Percentiles rank a stretch among this genome's conserved stretches.
Conservation (phyloP, 2,329 filamentous ascomycete species). For the Fusarium dlaminii region DNA sequence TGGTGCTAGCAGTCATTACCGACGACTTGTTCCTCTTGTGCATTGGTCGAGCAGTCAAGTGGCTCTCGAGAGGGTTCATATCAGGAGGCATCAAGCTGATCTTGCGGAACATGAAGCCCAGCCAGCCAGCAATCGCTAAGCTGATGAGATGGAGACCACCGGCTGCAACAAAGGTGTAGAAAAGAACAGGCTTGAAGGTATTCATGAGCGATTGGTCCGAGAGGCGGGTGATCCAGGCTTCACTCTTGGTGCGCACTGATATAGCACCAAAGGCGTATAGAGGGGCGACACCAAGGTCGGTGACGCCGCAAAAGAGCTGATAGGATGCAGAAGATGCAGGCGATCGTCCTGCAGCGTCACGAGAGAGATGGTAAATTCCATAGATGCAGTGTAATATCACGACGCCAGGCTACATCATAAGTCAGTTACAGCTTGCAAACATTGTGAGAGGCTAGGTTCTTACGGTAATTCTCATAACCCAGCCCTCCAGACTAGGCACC, state of each 20-base stretch:
- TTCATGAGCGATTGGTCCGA: constrained; percentile 62
- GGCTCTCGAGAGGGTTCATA: constrained; percentile 92
- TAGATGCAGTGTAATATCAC: constrained; percentile 78
- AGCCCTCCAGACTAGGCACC: constrained; percentile 70
- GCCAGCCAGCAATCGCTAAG: constrained; percentile 75
- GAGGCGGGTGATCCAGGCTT: constrained; percentile 75
- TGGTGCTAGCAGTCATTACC: constrained; percentile 56
- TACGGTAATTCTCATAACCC: constrained; percentile 82
- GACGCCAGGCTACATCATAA: constrained; percentile 72
- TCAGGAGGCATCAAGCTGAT: constrained; percentile 87
- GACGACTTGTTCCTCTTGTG: constrained; percentile 81
- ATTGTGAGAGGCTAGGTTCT: constrained; percentile 44
- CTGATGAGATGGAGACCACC: constrained; percentile 77
- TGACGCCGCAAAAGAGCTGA: constrained; percentile 81
- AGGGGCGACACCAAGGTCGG: constrained; percentile 69
- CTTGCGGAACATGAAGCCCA: constrained; percentile 81
- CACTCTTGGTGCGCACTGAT: constrained; percentile 55
- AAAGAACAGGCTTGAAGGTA: constrained; percentile 72
- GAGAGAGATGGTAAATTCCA: constrained; percentile 80
- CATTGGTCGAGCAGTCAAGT: constrained; percentile 74
- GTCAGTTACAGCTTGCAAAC: constrained; percentile 6
- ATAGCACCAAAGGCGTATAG: constrained; percentile 66
- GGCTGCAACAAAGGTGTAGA: constrained; percentile 71
- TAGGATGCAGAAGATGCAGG: constrained; percentile 88
- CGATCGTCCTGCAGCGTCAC: constrained; percentile 75